These are phyloP conservation scores for Trichoderma semiorbis DNA, from an alignment of 2,329 filamentous ascomycete species.

Conservation along the genomic window DNA sequence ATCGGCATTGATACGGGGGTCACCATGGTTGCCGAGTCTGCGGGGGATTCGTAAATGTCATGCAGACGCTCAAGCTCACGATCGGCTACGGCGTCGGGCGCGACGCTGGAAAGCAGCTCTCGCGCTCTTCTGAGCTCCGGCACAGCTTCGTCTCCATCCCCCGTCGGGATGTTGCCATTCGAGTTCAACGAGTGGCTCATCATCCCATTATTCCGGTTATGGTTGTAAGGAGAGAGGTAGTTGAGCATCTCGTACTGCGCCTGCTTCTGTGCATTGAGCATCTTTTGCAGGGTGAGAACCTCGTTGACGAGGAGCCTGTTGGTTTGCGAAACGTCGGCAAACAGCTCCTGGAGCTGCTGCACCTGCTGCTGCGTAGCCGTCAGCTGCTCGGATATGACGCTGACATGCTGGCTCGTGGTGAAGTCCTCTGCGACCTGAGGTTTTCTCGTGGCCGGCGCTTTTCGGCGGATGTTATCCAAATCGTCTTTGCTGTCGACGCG, in stretches of 20 bases:
- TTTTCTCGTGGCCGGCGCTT: slow-evolving; percentile 89
- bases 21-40: slow-evolving; percentile 47
- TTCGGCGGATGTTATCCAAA: slow-evolving; percentile 91
- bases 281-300: slow-evolving; percentile 58
- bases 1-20: slow-evolving; percentile 44
- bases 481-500: slow-evolving; percentile 94
- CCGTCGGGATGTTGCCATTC: slow-evolving; percentile 36
- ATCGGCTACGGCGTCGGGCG: slow-evolving; percentile 51
- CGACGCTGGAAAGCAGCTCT: slow-evolving; percentile 52
- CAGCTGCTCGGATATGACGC: slow-evolving; percentile 82
- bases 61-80: slow-evolving; percentile 55
- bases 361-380: slow-evolving; percentile 90
- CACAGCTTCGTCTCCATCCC: slow-evolving; percentile 48
- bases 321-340: slow-evolving; percentile 68
- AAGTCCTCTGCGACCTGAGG: slow-evolving; percentile 64
- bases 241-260: slow-evolving; percentile 56
- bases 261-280: slow-evolving; percentile 56
- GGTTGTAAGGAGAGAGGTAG: slow-evolving; percentile 49
- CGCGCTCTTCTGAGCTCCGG: slow-evolving; percentile 54
- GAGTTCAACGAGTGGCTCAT: slow-evolving; percentile 33
- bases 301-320: slow-evolving; percentile 62
- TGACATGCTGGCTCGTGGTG: slow-evolving; percentile 80
- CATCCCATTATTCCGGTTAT: slow-evolving; percentile 38
- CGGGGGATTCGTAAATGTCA: slow-evolving; percentile 51
- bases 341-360: slow-evolving; percentile 79